phyloP scores from a whole-genome alignment of 2,329 filamentous ascomycete species.

The Sphaceloma murrayae region DNA sequence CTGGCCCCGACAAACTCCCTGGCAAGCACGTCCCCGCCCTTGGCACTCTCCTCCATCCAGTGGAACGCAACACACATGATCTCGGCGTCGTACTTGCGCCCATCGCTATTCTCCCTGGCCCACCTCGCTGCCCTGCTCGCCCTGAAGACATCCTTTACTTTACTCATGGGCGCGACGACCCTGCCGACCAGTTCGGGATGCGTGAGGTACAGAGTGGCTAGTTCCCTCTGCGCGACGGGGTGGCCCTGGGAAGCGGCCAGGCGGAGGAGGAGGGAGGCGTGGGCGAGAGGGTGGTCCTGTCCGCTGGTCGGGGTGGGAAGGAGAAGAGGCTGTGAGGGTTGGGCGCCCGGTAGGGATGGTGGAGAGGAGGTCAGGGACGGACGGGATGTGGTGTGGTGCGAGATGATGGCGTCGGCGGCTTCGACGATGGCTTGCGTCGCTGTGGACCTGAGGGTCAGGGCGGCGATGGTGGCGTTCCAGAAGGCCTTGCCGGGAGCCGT shows the following conservation, averaged over 20 bases:
- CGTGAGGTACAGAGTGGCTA: conserved; percentile 87
- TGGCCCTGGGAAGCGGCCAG: conserved; percentile 91
- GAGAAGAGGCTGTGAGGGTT: conserved; percentile 18
- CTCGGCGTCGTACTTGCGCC: conserved; percentile 64
- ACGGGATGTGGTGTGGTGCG: conserved; percentile 48
- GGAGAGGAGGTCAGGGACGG: conserved; percentile 26
- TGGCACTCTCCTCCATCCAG: conserved; percentile 88
- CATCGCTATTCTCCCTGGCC: conserved; percentile 49
- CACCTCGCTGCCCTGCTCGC: conserved; percentile 60
- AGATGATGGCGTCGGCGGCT: conserved; percentile 59
- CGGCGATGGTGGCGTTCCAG: conserved; percentile 79
- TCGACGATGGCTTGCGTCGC: conserved; percentile 77
- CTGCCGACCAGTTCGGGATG: conserved; percentile 75
- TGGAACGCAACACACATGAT: conserved; percentile 92
- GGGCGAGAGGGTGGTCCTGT: conserved; percentile 55
- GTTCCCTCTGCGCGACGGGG: conserved; percentile 78
- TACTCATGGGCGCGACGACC: conserved; percentile 72
- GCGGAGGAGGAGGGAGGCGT: conserved; percentile 81
- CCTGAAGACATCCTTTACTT: conserved; percentile 83
- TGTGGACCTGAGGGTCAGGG: conserved; percentile 78
- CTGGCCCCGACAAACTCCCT: conserved; percentile 24
- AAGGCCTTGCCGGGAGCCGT: conserved; percentile 62
- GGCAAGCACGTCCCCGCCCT: conserved; percentile 77
- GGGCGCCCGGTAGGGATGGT: conserved; percentile 21
- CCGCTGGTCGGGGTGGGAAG: conserved; percentile 22